phyloP scores from a whole-genome alignment of 2,329 filamentous ascomycete genomes.

The Penicillium capsulatum region DNA sequence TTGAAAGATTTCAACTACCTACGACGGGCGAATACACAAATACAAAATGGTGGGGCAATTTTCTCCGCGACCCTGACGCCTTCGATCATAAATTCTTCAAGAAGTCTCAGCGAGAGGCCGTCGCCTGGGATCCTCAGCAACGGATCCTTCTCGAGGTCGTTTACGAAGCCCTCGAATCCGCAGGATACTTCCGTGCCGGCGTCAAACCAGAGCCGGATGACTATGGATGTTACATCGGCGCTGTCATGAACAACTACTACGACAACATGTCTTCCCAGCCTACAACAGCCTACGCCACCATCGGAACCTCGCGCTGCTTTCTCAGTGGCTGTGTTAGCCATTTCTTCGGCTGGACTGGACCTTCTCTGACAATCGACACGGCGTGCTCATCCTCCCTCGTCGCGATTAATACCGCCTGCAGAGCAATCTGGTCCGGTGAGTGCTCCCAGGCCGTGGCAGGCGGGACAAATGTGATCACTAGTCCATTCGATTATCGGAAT shows the following conservation, averaged over 20 bases:
- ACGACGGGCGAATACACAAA: no score
- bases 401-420: constrained; percentile 63
- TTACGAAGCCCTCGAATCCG: constrained; percentile 57
- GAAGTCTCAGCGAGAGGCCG: constrained; percentile 65
- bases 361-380: constrained; percentile 67
- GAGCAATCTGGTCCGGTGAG: constrained; percentile 66
- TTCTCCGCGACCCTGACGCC: constrained; percentile 34
- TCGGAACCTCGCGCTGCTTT: constrained; percentile 6
- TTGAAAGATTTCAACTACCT: no score
- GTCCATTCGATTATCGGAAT: constrained; percentile 72
- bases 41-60: no score
- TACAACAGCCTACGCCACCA: constrained; percentile 6
- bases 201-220: constrained; percentile 1
- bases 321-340: constrained; percentile 41
- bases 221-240: no score
- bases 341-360: constrained; percentile 70
- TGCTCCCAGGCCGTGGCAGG: constrained; percentile 77
- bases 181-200: constrained; percentile 15
- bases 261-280: no score
- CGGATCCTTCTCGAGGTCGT: constrained; percentile 61
- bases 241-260: no score
- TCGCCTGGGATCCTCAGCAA: constrained; percentile 59
- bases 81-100: constrained; percentile 43
- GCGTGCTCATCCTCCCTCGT: constrained; percentile 63
- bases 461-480: constrained; percentile 67